phyloP scores from a whole-genome alignment of 345 rosid species.

The Populus simonii region DNA sequence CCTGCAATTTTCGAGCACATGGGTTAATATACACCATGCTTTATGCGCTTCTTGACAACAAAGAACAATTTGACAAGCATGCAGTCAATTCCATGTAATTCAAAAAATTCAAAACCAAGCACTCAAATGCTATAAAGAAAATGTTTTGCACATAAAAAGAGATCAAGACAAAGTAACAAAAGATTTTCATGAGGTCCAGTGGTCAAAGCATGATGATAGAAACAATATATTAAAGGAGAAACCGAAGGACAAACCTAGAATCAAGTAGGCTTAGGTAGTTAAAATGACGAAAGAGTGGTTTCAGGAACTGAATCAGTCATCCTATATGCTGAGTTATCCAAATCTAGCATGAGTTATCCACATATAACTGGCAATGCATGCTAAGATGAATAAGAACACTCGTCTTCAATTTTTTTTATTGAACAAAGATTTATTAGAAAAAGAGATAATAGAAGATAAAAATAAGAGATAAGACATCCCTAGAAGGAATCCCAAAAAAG shows the following conservation, averaged over 20 bases:
- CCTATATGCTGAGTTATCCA: background rate
- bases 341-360: background rate
- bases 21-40: constrained; percentile 5
- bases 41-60: background rate
- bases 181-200: background rate
- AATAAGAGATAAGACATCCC: background rate
- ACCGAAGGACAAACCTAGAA: background rate
- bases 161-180: background rate
- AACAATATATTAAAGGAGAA: background rate
- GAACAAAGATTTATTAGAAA: too few relatives aligned
- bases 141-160: background rate
- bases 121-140: background rate
- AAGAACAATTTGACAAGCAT: background rate
- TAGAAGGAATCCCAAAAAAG: background rate
- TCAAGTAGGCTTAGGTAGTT: background rate
- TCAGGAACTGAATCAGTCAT: background rate
- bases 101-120: background rate
- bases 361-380: background rate
- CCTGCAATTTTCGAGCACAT: constrained; percentile 17
- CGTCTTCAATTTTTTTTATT: background rate
- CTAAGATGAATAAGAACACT: background rate
- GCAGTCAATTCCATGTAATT: background rate
- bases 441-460: background rate
- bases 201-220: background rate
- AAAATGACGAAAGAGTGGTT: background rate